Evolutionary conservation across 2,329 filamentous ascomycete genomes (phyloP).

Genomic region (Cryphonectria japonica): DNA sequence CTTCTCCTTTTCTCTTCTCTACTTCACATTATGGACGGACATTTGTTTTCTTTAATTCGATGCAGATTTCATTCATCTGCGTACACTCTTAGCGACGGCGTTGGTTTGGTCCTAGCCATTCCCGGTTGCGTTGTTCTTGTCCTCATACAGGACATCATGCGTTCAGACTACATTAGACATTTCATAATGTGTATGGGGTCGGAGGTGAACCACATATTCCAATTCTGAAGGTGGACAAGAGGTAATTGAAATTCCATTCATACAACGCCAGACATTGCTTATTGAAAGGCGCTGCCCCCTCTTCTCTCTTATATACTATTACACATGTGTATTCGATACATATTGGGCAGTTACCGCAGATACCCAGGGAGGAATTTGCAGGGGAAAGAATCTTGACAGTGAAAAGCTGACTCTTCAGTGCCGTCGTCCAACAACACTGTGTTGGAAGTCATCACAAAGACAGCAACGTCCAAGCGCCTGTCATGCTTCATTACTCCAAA

Average conservation of each 20-base stretch:
- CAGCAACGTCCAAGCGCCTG: neutral
- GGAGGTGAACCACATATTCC: neutral
- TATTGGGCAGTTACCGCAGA: neutral
- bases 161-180: neutral
- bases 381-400: neutral
- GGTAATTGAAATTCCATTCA: neutral
- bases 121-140: neutral
- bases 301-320: neutral
- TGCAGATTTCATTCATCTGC: neutral
- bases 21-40: neutral
- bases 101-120: conserved; percentile 2
- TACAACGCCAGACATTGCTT: neutral
- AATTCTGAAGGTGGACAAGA: neutral
- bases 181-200: neutral
- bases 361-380: neutral
- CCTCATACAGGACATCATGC: neutral
- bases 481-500: neutral
- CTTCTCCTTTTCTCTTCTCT: neutral
- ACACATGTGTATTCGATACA: neutral
- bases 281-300: neutral
- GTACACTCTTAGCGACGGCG: conserved; percentile 7
- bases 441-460: neutral
- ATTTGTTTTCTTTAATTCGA: neutral
- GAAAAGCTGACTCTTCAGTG: neutral
- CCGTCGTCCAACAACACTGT: neutral